phyloP scores from a whole-genome alignment of 176 grass and related monocot genomes.

The Calamus simplicifolius region DNA sequence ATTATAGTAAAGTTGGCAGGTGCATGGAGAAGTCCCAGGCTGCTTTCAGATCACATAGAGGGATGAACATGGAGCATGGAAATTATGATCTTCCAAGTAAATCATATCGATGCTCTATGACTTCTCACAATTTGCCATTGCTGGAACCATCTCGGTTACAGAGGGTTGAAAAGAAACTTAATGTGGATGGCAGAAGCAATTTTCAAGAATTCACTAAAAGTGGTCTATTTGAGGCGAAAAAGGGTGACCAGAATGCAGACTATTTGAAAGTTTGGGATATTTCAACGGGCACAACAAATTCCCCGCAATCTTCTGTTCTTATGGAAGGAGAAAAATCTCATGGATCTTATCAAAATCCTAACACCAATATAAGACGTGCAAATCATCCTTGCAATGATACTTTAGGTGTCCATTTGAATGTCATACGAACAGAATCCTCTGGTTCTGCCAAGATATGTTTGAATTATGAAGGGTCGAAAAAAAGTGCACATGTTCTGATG shows the following conservation, averaged over 20 bases:
- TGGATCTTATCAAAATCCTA: too few species aligned
- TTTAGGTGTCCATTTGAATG: neutral
- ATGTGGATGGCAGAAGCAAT: too few species aligned
- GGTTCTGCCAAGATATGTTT: neutral
- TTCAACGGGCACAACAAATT: too few species aligned
- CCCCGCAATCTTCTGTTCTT: too few species aligned
- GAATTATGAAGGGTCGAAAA: neutral
- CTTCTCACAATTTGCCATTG: slow-evolving; percentile 3
- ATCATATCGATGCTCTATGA: neutral
- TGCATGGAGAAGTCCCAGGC: too few species aligned
- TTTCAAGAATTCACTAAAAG: too few species aligned
- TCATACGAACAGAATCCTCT: neutral
- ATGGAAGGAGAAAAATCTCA: too few species aligned
- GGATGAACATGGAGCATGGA: neutral
- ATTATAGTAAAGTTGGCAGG: too few species aligned
- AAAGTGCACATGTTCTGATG: neutral
- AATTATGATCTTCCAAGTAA: neutral
- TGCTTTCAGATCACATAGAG: neutral
- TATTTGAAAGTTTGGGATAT: too few species aligned
- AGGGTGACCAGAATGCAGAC: too few species aligned
- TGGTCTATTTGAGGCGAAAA: too few species aligned
- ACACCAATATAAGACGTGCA: neutral
- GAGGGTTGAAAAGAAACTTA: too few species aligned
- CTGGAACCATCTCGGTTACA: neutral
- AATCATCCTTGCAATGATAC: neutral